phyloP scores from a whole-genome alignment of 1,284 basidiomycete species.

The Malassezia equina region DNA sequence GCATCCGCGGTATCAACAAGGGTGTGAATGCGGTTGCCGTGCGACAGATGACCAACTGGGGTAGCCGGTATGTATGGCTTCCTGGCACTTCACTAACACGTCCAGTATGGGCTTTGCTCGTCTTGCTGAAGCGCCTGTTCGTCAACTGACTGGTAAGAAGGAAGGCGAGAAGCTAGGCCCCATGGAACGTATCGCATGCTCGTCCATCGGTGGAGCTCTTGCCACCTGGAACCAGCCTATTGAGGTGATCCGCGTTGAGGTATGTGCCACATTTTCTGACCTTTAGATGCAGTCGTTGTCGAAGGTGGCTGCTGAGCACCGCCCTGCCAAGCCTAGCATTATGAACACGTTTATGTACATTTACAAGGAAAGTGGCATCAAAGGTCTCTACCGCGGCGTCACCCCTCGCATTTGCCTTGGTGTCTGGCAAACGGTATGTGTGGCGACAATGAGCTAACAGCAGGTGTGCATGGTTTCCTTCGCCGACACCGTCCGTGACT shows the following conservation, averaged over 20 bases:
- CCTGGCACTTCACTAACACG: background rate
- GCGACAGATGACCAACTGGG: constrained; percentile 98
- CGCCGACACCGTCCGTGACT: constrained; percentile 68
- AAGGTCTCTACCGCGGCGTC: constrained; percentile 93
- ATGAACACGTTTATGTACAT: constrained; percentile 75
- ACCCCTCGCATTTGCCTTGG: constrained; percentile 91
- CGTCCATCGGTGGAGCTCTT: constrained; percentile 82
- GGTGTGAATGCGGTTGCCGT: constrained; percentile 94
- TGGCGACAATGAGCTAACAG: background rate
- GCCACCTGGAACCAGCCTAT: constrained; percentile 99
- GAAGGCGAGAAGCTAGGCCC: constrained; percentile 68
- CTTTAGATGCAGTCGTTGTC: constrained; percentile 92
- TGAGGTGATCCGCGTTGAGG: constrained; percentile 82
- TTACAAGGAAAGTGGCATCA: constrained; percentile 91
- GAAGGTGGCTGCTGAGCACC: constrained; percentile 62
- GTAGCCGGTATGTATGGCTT: constrained; percentile 62
- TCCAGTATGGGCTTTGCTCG: constrained; percentile 89
- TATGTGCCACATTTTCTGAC: constrained; percentile 40
- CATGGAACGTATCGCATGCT: constrained; percentile 76
- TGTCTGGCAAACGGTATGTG: constrained; percentile 71
- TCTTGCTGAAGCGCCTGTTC: constrained; percentile 72
- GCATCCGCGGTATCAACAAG: constrained; percentile 94
- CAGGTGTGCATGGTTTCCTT: constrained; percentile 89
- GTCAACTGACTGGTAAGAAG: constrained; percentile 61
- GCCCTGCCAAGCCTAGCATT: constrained; percentile 79